A percentile compares a stretch with the other conserved stretches of the same genome.
Conservation (phyloP, 2,329 filamentous ascomycete genomes). For the Coleophoma eucalyptorum region DNA sequence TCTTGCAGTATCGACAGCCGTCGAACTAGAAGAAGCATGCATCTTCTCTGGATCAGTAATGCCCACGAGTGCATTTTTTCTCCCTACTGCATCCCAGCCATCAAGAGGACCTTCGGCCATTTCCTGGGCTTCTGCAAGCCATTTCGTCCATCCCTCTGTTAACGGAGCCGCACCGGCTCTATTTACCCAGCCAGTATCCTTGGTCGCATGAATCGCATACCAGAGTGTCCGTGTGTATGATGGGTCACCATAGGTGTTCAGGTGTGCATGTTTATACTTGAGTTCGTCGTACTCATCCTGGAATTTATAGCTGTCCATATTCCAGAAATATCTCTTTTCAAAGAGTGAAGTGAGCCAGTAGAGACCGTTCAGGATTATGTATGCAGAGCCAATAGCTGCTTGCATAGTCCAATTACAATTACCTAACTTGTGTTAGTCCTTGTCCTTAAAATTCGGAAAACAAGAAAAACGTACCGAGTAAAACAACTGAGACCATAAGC, state of each 20-base stretch:
- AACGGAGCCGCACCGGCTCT: conserved; percentile 46
- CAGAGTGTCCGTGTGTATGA: conserved; percentile 55
- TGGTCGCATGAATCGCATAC: conserved; percentile 54
- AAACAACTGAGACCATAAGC: conserved; percentile 57
- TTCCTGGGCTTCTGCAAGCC: conserved; percentile 45
- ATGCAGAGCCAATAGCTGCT: conserved; percentile 51
- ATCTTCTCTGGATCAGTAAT: neutral
- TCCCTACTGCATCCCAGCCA: conserved; percentile 42
- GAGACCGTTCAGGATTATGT: conserved; percentile 54
- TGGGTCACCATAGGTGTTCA: conserved; percentile 25
- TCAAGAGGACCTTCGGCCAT: conserved; percentile 30
- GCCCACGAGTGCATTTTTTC: conserved; percentile 44
- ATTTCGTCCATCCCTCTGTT: conserved; percentile 48
- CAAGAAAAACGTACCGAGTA: conserved; percentile 40
- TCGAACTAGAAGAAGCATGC: too few relatives aligned
- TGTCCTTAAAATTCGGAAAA: neutral
- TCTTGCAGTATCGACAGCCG: too few relatives aligned
- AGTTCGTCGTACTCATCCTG: conserved; percentile 37
- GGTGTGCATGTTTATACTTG: conserved; percentile 33
- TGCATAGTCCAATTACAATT: conserved; percentile 61
- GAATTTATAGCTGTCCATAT: conserved; percentile 45
- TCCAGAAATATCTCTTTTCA: conserved; percentile 48
- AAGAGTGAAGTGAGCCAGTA: conserved; percentile 44
- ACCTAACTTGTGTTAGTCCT: neutral
- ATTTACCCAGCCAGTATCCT: conserved; percentile 47